Percentiles rank a stretch among this genome's conserved stretches.
phyloP scores from a whole-genome alignment of 495 filamentous ascomycete species.

The Penicillium antarcticum region DNA sequence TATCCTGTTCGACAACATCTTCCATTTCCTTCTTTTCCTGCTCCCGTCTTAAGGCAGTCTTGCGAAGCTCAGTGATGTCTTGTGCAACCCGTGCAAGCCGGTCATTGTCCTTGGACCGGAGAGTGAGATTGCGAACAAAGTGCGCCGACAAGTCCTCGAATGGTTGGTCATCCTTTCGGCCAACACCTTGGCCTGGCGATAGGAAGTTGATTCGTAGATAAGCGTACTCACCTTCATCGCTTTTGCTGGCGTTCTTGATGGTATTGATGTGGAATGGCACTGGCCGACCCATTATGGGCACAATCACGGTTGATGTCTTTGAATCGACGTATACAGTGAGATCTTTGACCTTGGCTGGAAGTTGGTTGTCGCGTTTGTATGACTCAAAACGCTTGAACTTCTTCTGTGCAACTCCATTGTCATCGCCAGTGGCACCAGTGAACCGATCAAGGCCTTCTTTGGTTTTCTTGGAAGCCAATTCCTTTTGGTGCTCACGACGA shows the following conservation, averaged over 20 bases:
- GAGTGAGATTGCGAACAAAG: conserved; percentile 92
- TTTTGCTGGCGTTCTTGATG: conserved; percentile 96
- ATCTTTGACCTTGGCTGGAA: conserved; percentile 78
- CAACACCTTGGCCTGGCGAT: conserved; percentile 95
- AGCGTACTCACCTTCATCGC: conserved; percentile 88
- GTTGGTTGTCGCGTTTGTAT: conserved; percentile 96
- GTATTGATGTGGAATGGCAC: conserved; percentile 99
- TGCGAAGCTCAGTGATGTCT: conserved; percentile 91
- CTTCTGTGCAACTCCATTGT: conserved; percentile 89
- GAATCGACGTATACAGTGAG: conserved; percentile 84
- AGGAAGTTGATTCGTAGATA: conserved; percentile 97
- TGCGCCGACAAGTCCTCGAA: conserved; percentile 96
- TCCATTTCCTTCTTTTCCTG: conserved; percentile 99
- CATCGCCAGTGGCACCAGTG: conserved; percentile 70
- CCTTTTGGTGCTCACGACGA: conserved; percentile 89
- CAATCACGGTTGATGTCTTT: conserved; percentile 84
- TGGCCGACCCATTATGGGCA: conserved; percentile 95
- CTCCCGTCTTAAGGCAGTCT: conserved; percentile 81
- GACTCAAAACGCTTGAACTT: conserved; percentile 98
- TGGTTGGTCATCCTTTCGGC: conserved; percentile 95
- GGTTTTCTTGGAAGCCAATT: conserved; percentile 83
- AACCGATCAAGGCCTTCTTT: conserved; percentile 81
- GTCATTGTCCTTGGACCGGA: conserved; percentile 82
- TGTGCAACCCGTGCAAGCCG: conserved; percentile 84
- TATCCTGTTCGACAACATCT: conserved; percentile 99